phyloP scores from a whole-genome alignment of 2,329 filamentous ascomycete genomes.

The Didymella keratinophila region DNA sequence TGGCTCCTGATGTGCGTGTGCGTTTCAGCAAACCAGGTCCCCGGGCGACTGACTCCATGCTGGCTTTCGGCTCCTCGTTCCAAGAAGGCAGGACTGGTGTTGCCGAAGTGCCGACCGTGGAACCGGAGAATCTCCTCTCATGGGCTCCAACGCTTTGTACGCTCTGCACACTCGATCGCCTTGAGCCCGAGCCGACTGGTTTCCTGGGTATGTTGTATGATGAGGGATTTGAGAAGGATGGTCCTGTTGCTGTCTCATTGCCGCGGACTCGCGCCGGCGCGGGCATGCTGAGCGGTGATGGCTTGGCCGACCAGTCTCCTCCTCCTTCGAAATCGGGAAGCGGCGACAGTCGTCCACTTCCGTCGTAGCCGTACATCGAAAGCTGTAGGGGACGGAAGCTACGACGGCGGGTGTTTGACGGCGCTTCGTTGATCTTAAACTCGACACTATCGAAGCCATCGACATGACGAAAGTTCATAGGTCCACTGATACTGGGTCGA shows the following conservation, averaged over 20 bases:
- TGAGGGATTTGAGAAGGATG: constrained; percentile 38
- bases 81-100: constrained; percentile 39
- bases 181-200: constrained; percentile 41
- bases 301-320: constrained; percentile 36
- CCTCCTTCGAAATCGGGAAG: constrained; percentile 49
- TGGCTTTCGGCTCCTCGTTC: constrained; percentile 34
- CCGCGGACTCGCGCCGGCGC: constrained; percentile 45
- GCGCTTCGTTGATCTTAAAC: constrained; percentile 44
- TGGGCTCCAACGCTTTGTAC: constrained; percentile 31
- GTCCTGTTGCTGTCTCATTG: constrained; percentile 39
- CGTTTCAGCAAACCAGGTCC: constrained; percentile 34
- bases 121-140: constrained; percentile 33
- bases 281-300: constrained; percentile 42
- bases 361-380: constrained; percentile 49
- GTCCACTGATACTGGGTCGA: constrained; percentile 47
- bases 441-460: constrained; percentile 44
- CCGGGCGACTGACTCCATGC: constrained; percentile 30
- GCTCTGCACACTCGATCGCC: constrained; percentile 43
- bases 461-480: constrained; percentile 49
- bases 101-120: constrained; percentile 32
- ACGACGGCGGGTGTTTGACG: constrained; percentile 42
- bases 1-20: constrained; percentile 37
- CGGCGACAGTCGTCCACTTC: constrained; percentile 45
- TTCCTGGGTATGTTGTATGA: constrained; percentile 46
- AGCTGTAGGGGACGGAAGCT: constrained; percentile 52